Evolutionary conservation across 345 rosid genomes (phyloP), one percentile per base, ranked within the genome.

Genomic region (Hypericum androsaemum): DNA sequence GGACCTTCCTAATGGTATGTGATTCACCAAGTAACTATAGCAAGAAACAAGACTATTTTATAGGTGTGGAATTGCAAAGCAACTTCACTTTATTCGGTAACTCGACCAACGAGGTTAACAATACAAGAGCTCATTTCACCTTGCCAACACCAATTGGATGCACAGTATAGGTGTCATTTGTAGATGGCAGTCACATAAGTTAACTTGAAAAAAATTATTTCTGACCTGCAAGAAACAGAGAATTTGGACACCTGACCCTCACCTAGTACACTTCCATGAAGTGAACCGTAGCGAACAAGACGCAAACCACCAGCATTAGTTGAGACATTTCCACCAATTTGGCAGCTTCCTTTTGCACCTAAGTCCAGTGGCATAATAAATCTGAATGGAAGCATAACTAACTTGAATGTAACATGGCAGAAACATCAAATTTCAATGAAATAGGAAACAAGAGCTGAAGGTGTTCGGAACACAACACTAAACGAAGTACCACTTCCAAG

Each of bases 291-390:
- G 43, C 98, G 95, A 16, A 92, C 71, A 65, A 92, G 88, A 55
- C 95, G 95, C 68, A 92, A 74, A 48, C 98, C 98, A 71, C 98
- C 98, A 71, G 98, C 98, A 70, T 88, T 92, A 66, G 98, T 92
- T 63, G 98, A 88, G 71, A 92, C 83, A 66, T 88, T 92, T 62
- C 96, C 98, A 71, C 98, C 98, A 22, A 92, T 92, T 63, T 92
- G 98, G 70, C 98, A 92, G 82, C 98, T 88, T 61, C 96, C 98
- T 67, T 92, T 92, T 43, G 98, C 95, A 75, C 98, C 98, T 54
- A 92, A 75, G 94, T 92, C 96, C 70, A 92, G 90, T 68, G 98
- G 98, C 98, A 92, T 92, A 63, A 83, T 59, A 80, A 88, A 88
- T 78, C 98, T 92, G 89, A 78, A 80, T 61, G 53, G 78, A 80